These are phyloP conservation scores for Pythium graminicola DNA, from an alignment of 352 stramenopile genomes.

Conservation along the genomic window DNA sequence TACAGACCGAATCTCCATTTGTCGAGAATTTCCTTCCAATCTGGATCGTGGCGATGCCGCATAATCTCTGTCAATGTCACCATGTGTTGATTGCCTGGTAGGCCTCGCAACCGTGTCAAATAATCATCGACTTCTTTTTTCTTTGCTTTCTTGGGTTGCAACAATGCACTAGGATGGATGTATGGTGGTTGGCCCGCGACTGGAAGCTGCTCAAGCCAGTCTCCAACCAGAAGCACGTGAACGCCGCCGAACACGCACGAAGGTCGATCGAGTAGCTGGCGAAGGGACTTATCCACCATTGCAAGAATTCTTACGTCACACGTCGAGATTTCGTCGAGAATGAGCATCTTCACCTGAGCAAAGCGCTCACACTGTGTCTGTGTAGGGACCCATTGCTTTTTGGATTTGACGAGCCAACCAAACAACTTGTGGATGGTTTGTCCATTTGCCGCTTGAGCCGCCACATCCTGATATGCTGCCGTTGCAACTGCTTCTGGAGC, in stretches of 20 bases:
- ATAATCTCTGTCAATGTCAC: slow-evolving; percentile 14
- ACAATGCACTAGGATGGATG: not conserved
- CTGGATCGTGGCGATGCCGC: slow-evolving; percentile 1
- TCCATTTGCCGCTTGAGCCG: slow-evolving; percentile 21
- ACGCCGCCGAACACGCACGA: slow-evolving; percentile 14
- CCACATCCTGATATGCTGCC: slow-evolving; percentile 18
- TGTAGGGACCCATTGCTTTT: slow-evolving; percentile 9
- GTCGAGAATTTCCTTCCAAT: slow-evolving; percentile 3
- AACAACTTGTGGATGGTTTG: slow-evolving; percentile 25
- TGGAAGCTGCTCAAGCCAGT: slow-evolving; percentile 27
- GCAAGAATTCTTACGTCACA: slow-evolving; percentile 11
- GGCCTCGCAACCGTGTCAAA: not conserved
- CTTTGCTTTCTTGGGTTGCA: not conserved
- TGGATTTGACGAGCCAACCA: slow-evolving; percentile 7
- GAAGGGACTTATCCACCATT: slow-evolving; percentile 8
- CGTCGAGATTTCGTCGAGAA: slow-evolving; percentile 20
- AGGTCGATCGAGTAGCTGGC: not conserved
- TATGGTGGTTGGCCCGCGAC: slow-evolving; percentile 19
- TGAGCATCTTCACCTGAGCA: slow-evolving; percentile 10
- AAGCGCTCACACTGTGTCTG: slow-evolving; percentile 10
- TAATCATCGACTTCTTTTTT: slow-evolving; percentile 1
- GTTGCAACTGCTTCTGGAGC: slow-evolving; percentile 10
- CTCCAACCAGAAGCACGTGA: slow-evolving; percentile 24
- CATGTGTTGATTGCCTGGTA: slow-evolving; percentile 1
- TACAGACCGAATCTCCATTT: slow-evolving; percentile 2